phyloP scores from a whole-genome alignment of 768 basidiomycete genomes.

The Pleurotus pulmonarius region DNA sequence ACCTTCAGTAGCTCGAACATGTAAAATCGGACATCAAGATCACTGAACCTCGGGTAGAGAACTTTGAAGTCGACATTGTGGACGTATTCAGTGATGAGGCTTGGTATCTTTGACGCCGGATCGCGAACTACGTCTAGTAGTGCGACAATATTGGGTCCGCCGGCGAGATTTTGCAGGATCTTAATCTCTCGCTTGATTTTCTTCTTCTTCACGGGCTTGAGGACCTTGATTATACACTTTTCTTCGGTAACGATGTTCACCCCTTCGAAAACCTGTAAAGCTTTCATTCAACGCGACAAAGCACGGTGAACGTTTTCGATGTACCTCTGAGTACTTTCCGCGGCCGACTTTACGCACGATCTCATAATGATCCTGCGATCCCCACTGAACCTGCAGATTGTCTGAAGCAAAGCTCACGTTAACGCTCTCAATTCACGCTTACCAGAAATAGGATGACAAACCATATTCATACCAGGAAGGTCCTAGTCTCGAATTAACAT shows the following conservation, averaged over 20 bases:
- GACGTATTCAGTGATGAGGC: slow-evolving; percentile 95
- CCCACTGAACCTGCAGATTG: slow-evolving; percentile 97
- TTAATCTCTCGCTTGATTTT: slow-evolving; percentile 99
- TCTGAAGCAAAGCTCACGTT: slow-evolving; percentile 41
- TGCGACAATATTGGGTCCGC: slow-evolving; percentile 92
- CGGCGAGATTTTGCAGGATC: slow-evolving; percentile 93
- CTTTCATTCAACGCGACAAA: slow-evolving; percentile 8
- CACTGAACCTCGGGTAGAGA: slow-evolving; percentile 92
- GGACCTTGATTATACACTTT: slow-evolving; percentile 97
- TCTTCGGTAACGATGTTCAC: slow-evolving; percentile 87
- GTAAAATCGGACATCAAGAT: slow-evolving; percentile 94
- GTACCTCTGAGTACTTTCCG: slow-evolving; percentile 93
- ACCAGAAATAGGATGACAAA: slow-evolving; percentile 30
- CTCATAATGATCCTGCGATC: slow-evolving; percentile 95
- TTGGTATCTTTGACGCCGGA: slow-evolving; percentile 94
- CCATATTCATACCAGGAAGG: slow-evolving; percentile 97
- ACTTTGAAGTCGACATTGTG: slow-evolving; percentile 98
- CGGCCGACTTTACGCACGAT: slow-evolving; percentile 95
- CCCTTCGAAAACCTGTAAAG: slow-evolving; percentile 81
- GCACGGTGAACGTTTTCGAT: slow-evolving; percentile 13
- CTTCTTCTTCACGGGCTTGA: slow-evolving; percentile 99
- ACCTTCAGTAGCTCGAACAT: slow-evolving; percentile 96
- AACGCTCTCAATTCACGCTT: slow-evolving; percentile 17
- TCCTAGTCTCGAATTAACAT: slow-evolving; percentile 85
- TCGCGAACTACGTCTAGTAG: slow-evolving; percentile 95